Evolutionary conservation across 495 filamentous ascomycete genomes (phyloP).

Genomic region (Hypoxylon intermedium): DNA sequence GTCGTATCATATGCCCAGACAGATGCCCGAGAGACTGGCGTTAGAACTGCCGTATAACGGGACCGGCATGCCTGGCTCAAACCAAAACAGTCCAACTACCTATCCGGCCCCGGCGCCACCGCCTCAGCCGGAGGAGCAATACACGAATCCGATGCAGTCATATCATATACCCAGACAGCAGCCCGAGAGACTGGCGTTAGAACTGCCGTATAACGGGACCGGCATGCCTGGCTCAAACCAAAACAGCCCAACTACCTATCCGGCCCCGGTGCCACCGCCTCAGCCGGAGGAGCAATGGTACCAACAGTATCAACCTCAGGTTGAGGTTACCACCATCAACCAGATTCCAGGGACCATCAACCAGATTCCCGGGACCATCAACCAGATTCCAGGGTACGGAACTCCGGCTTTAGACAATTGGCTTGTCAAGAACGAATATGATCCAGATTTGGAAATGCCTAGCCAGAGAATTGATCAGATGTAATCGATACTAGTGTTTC

Average conservation of each 20-base stretch:
- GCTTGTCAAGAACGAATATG: constrained; percentile 54
- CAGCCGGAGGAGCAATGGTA: constrained; percentile 52
- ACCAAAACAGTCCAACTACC: too few relatives aligned
- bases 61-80: constrained; percentile 43
- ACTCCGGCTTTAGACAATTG: too few relatives aligned
- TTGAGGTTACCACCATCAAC: constrained; percentile 52
- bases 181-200: constrained; percentile 50
- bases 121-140: too few relatives aligned
- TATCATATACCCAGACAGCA: constrained; percentile 56
- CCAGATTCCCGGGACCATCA: too few relatives aligned
- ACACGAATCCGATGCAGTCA: constrained; percentile 52
- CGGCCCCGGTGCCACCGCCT: constrained; percentile 46
- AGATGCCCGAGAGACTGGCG: constrained; percentile 49
- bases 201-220: constrained; percentile 51
- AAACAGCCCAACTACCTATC: constrained; percentile 60
- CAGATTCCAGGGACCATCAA: too few relatives aligned
- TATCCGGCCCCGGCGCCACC: too few relatives aligned
- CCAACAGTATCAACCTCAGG: constrained; percentile 52
- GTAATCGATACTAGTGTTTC: too few relatives aligned
- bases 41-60: constrained; percentile 55
- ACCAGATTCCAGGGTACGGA: too few relatives aligned
- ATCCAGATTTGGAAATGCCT: constrained; percentile 54
- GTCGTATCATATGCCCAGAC: constrained; percentile 53
- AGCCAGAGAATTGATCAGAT: constrained; percentile 55
- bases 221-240: constrained; percentile 44